A percentile compares a stretch with the other conserved stretches of the same genome.
These are phyloP conservation scores for Kodamaea sp. DNA, from an alignment of 1,139 yeast species.

Conservation along the genomic window DNA sequence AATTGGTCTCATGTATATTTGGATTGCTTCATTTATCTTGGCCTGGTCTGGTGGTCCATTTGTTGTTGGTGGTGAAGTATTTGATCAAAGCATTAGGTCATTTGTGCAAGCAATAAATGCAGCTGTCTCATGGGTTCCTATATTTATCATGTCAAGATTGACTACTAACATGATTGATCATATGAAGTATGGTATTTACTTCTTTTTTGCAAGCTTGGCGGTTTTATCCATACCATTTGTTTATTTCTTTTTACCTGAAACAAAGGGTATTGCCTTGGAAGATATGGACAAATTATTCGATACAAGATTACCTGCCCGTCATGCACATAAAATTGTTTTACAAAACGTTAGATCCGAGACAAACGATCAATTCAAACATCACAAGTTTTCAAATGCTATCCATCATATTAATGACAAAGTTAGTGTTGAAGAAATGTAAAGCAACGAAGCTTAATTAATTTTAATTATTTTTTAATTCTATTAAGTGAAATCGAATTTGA, in stretches of 20 bases:
- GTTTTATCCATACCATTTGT: conserved; percentile 34
- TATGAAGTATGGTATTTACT: conserved; percentile 41
- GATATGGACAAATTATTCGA: conserved; percentile 43
- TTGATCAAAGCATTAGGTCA: conserved; percentile 41
- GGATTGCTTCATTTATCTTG: conserved; percentile 41
- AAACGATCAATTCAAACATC: not conserved
- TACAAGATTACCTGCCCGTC: conserved; percentile 11
- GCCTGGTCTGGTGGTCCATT: conserved; percentile 48
- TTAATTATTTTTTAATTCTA: too few relatives aligned
- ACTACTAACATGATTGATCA: conserved; percentile 39
- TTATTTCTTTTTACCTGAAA: conserved; percentile 37
- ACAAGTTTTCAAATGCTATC: too few relatives aligned
- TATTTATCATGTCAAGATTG: conserved; percentile 39
- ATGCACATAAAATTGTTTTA: conserved; percentile 14
- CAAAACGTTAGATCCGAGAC: conserved; percentile 7
- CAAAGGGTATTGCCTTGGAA: conserved; percentile 42
- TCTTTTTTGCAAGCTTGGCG: conserved; percentile 37
- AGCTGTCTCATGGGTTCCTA: conserved; percentile 43
- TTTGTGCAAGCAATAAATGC: conserved; percentile 44
- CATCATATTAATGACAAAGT: too few relatives aligned
- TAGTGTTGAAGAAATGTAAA: too few relatives aligned
- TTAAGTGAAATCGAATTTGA: too few relatives aligned
- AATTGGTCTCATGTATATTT: conserved; percentile 41
- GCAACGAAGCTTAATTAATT: too few relatives aligned
- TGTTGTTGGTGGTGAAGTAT: conserved; percentile 42